Base-by-base conservation (phyloP, 2,329 filamentous ascomycete genomes). In the Chaetomium olivaceum region DNA sequence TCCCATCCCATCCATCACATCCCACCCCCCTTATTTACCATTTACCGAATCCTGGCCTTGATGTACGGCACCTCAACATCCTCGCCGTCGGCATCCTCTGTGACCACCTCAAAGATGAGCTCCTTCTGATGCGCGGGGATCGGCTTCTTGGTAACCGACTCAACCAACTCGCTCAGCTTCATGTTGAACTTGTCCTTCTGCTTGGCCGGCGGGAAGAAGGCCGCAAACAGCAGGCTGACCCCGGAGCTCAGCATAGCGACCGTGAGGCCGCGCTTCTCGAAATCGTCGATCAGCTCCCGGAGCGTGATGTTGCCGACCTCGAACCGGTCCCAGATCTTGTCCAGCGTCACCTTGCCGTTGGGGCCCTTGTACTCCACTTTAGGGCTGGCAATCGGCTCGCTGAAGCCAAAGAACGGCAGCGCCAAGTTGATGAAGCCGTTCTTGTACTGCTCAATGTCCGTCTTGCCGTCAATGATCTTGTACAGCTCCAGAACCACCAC, bases 251-350 rank as follows among this genome's bases (percentile, higher is more conserved):
- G 84, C 94, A 98, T 98, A 67, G 88, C 91, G 63, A 98, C 89
- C 23, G 82, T 88, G 62, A 99, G 82, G 1, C 95, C 95, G 75
- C 89, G 89, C 74, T 87, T 85, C 76, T 91, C 86, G 76, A 99
- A 97, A 73, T 91, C 81, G 63, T 91, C 87, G 29, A 98, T 79
- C 73, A 99, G 91, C 76, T 98, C 88, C 75, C 87, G 84, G 59
- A 99, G 83, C 2, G 93, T 94, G 59, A 97, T 87, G 76, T 99
- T 88, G 19, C 90, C 85, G 43, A 97, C 84, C 81, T 98, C 93
- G 74, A 98, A 98, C 48, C 95, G 90, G 78, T 98, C 95, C 95
- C 95, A 99, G 62, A 99, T 90, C 83, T 96, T 96, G 82, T 99
- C 95, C 73, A 99, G 88, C 27, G 85, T 87, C 21, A 96, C 91